Percentiles rank a stretch among this genome's conserved stretches.
These are phyloP conservation scores for Ustanciosporium gigantosporum DNA, from an alignment of 1,284 basidiomycete species.

Conservation along the genomic window DNA sequence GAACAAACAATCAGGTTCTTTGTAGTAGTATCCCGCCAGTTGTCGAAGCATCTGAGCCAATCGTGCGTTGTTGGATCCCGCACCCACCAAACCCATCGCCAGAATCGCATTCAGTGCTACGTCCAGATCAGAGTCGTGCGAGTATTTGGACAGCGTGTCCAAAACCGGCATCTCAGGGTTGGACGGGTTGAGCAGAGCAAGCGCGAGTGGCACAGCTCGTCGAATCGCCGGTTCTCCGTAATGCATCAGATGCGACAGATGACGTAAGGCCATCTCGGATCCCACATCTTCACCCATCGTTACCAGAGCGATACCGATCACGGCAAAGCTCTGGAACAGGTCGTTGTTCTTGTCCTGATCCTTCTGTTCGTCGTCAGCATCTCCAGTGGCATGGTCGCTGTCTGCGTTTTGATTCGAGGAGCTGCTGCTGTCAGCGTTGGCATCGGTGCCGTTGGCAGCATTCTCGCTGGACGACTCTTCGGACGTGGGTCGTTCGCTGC, in stretches of 20 bases:
- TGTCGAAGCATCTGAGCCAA: constrained; percentile 96
- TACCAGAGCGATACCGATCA: constrained; percentile 89
- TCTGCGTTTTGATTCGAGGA: constrained; percentile 46
- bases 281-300: constrained; percentile 99
- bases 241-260: constrained; percentile 72
- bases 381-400: constrained; percentile 35
- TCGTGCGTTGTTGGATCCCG: constrained; percentile 96
- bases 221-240: constrained; percentile 94
- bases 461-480: constrained; percentile 60
- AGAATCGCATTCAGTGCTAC: constrained; percentile 97
- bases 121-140: constrained; percentile 94
- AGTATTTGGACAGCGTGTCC: constrained; percentile 98
- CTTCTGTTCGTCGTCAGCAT: constrained; percentile 57
- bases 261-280: constrained; percentile 73
- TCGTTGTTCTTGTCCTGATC: constrained; percentile 69
- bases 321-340: constrained; percentile 89
- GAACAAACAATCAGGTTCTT: constrained; percentile 95
- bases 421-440: constrained; percentile 62
- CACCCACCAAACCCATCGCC: constrained; percentile 97
- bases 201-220: constrained; percentile 90
- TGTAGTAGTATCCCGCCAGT: constrained; percentile 94
- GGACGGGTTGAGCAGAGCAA: constrained; percentile 90
- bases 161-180: constrained; percentile 94
- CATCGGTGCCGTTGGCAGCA: constrained; percentile 28
- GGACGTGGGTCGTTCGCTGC: constrained; percentile 80